Base-by-base conservation (phyloP, 768 basidiomycete genomes). In the Termitomyces sp. region DNA sequence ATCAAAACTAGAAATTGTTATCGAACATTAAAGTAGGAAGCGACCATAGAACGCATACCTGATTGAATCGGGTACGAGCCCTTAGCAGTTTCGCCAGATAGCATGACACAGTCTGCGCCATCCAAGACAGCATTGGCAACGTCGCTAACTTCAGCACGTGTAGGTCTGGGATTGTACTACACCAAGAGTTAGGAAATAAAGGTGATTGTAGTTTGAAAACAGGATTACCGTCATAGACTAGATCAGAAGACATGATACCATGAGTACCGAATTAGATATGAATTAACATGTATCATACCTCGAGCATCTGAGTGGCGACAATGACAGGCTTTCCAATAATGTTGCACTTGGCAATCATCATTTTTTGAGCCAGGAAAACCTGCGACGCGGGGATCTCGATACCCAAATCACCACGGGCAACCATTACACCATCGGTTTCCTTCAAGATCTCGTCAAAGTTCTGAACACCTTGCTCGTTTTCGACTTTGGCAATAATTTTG, bases 331-430 rank as follows among this genome's bases (percentile, higher is more conserved):
- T 99, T 65, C 97, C 97, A 55, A 84, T 87, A 68, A 96, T 90
- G 80, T 97, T 98, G 78, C 94, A 97, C 79, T 98, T 98, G 59
- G 96, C 86, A 66, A 98, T 99, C 95, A 99, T 99, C 96, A 98
- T 98, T 80, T 99, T 99, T 73, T 99, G 97, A 8, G 97, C 97
- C 67, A 98, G 79, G 83, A 99, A 99, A 46, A 99, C 97, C 69
- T 98, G 97, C 67, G 89, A 91, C 44, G 97, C 94, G n/a, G 97
- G 97, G 65, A 99, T 99, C 76, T 99, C 97, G 67, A 99, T 99
- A 72, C 97, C 97, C 51, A 99, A 82, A 71, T 99, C 97, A 73
- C 97, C 97, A 76, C 97, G 93, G 63, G 97, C 97, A 63, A 99
- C 97, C 97, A 99, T 99, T 65, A 99, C 97, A 78, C 97, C 97